Percentiles rank a stretch among this genome's conserved stretches.
phyloP scores from a whole-genome alignment of 2,329 filamentous ascomycete genomes.

The Colletotrichum lentis region DNA sequence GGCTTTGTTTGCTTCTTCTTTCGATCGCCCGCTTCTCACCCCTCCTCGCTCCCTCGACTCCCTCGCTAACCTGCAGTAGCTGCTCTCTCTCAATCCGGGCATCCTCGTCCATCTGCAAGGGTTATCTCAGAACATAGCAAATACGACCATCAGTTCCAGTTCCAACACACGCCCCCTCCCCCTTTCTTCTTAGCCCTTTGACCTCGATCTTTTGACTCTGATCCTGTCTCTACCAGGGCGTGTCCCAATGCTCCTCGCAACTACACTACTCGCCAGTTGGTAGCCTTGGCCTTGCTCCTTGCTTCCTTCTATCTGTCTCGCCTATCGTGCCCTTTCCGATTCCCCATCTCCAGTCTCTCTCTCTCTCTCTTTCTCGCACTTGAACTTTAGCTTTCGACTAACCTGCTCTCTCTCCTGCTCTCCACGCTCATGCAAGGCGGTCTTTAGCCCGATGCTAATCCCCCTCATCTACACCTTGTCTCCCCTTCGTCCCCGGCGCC shows the following conservation, averaged over 20 bases:
- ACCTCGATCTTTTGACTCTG: conserved; percentile 6
- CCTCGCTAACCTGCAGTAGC: conserved; percentile 28
- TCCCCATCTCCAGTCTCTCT: conserved; percentile 27
- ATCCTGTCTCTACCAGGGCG: not conserved
- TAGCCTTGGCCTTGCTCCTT: conserved; percentile 24
- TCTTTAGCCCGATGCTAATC: not conserved
- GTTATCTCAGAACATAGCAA: conserved; percentile 17
- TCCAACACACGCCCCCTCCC: conserved; percentile 3
- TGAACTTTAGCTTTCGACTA: too few species aligned
- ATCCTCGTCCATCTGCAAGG: conserved; percentile 32
- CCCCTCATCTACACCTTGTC: conserved; percentile 22
- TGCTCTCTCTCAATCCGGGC: conserved; percentile 9
- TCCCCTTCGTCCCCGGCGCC: conserved; percentile 24
- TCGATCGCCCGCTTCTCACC: conserved; percentile 11
- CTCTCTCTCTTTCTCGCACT: too few species aligned
- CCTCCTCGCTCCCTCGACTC: conserved; percentile 3
- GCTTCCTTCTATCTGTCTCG: conserved; percentile 22
- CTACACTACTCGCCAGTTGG: conserved; percentile 1
- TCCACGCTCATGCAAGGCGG: conserved; percentile 31
- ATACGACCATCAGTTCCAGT: conserved; percentile 2
- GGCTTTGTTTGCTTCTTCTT: conserved; percentile 26
- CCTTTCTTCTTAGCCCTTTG: not conserved
- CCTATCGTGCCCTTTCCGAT: conserved; percentile 3
- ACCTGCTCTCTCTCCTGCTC: not conserved
- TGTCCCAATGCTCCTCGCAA: not conserved